phyloP scores from a whole-genome alignment of 192 early-diverging fungal genomes.

The Backusella tuberculispora region DNA sequence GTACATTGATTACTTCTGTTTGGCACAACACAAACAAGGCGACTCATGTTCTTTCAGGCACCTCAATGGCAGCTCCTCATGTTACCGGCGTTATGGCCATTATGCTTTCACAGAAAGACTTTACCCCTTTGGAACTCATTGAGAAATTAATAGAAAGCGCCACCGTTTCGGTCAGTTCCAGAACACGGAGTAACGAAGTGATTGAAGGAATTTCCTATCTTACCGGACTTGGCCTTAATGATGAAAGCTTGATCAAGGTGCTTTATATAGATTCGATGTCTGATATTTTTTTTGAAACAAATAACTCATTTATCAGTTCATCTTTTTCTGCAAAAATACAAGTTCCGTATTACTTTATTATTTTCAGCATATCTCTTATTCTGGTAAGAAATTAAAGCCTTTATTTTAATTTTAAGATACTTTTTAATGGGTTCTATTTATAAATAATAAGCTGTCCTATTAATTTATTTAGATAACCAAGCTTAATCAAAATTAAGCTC shows the following conservation, averaged over 20 bases:
- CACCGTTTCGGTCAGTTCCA: neutral
- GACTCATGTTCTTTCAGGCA: slow-evolving; percentile 64
- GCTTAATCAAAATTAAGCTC: neutral
- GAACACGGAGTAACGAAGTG: neutral
- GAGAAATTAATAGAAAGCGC: neutral
- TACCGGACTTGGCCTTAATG: neutral
- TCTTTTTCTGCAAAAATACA: neutral
- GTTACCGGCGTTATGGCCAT: slow-evolving; percentile 51
- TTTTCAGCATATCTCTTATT: neutral
- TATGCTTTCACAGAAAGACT: slow-evolving; percentile 36
- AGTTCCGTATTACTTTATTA: neutral
- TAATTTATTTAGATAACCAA: neutral
- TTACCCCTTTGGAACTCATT: slow-evolving; percentile 19
- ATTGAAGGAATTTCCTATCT: neutral
- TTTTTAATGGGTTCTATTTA: neutral
- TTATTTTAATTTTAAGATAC: neutral
- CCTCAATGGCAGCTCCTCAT: slow-evolving; percentile 71
- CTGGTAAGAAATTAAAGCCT: neutral
- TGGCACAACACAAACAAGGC: slow-evolving; percentile 63
- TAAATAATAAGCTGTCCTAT: neutral
- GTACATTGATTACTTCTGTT: slow-evolving; percentile 48
- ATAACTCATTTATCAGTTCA: neutral
- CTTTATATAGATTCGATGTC: neutral
- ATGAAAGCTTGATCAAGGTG: neutral
- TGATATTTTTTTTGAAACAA: neutral